Conservation (phyloP, 805 yeast species). For the Saccharomyces jurei region DNA sequence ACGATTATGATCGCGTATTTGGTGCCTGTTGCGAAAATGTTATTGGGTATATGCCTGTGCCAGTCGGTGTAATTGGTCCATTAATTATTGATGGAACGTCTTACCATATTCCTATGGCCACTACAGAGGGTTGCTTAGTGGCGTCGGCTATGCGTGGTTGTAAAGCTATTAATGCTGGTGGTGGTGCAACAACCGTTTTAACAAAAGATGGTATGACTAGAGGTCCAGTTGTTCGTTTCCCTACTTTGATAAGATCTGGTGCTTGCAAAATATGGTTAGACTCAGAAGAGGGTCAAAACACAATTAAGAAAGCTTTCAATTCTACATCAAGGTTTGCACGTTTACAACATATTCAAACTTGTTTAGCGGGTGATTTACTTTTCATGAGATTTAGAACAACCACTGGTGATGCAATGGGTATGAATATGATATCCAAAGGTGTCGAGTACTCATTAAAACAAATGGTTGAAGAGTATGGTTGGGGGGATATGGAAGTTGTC, state of each 20-base stretch:
- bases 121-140: slow-evolving; percentile 97
- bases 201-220: slow-evolving; percentile 98
- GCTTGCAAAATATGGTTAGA: slow-evolving; percentile 93
- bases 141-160: slow-evolving; percentile 99
- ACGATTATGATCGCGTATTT: slow-evolving; percentile 91
- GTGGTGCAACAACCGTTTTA: slow-evolving; percentile 87
- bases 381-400: slow-evolving; percentile 94
- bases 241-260: slow-evolving; percentile 78
- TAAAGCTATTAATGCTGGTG: slow-evolving; percentile 94
- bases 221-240: slow-evolving; percentile 95
- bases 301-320: slow-evolving; percentile 81
- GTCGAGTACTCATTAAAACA: slow-evolving; percentile 78
- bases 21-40: slow-evolving; percentile 99
- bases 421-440: slow-evolving; percentile 99
- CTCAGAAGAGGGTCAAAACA: slow-evolving; percentile 83
- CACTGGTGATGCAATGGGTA: slow-evolving; percentile 99
- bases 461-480: slow-evolving; percentile 84
- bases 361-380: slow-evolving; percentile 85
- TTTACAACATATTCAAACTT: slow-evolving; percentile 81
- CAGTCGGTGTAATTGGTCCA: slow-evolving; percentile 98
- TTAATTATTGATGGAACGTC: slow-evolving; percentile 81
- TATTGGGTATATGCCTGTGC: slow-evolving; percentile 91
- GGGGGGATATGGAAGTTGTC: slow-evolving; percentile 86
- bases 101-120: slow-evolving; percentile 95
- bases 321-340: slow-evolving; percentile 97